These are phyloP conservation scores for Ascosphaera aggregata DNA, from an alignment of 2,329 filamentous ascomycete genomes.

Conservation along the genomic window DNA sequence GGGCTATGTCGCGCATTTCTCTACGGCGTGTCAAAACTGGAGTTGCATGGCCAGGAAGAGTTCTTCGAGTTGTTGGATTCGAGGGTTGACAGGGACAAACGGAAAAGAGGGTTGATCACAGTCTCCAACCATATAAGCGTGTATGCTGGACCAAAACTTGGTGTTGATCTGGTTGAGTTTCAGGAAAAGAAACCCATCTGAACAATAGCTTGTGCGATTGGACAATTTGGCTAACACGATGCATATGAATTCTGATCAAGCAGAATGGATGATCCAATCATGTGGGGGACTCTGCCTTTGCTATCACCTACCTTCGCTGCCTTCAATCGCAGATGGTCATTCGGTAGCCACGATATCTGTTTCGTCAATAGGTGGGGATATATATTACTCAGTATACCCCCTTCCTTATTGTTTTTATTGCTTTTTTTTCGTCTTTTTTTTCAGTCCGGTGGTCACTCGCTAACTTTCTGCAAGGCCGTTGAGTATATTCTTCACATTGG, in stretches of 20 bases:
- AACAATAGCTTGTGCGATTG: too few relatives aligned
- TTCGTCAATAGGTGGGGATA: conserved; percentile 53
- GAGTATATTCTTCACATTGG: conserved; percentile 59
- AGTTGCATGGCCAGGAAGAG: conserved; percentile 50
- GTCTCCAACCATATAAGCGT: conserved; percentile 78
- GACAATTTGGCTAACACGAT: conserved; percentile 4
- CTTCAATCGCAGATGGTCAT: conserved; percentile 57
- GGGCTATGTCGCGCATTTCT: conserved; percentile 52
- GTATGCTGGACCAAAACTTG: conserved; percentile 27
- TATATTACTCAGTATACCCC: neutral
- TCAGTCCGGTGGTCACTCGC: conserved; percentile 1
- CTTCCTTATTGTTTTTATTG: too few relatives aligned
- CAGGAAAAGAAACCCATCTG: too few relatives aligned
- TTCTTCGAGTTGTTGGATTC: conserved; percentile 57
- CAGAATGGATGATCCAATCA: conserved; percentile 79
- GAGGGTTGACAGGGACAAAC: conserved; percentile 39
- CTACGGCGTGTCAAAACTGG: conserved; percentile 46
- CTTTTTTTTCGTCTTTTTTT: too few relatives aligned
- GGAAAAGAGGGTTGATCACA: conserved; percentile 60
- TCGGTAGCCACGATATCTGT: conserved; percentile 89
- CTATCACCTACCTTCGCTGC: conserved; percentile 40
- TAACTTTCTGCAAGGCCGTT: conserved; percentile 29
- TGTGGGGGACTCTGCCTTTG: conserved; percentile 75
- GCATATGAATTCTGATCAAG: conserved; percentile 7
- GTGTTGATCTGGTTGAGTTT: neutral